Percentiles rank a stretch among this genome's conserved stretches.
Conservation (phyloP, 2,329 filamentous ascomycete genomes). For the Westerdykella ornata region DNA sequence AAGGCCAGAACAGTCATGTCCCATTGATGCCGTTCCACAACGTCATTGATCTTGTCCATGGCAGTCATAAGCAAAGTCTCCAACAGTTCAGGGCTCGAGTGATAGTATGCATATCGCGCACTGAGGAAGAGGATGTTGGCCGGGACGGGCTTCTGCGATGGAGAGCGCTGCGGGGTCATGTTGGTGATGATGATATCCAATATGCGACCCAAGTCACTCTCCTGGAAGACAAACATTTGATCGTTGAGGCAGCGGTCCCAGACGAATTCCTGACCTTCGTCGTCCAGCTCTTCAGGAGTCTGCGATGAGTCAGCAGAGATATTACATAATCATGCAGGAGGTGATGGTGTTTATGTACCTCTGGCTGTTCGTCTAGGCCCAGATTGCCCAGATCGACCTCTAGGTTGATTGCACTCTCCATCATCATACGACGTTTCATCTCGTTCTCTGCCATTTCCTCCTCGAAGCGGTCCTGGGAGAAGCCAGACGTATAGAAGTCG, state of each 20-base stretch:
- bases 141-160: conserved; percentile 94
- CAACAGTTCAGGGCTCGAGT: conserved; percentile 79
- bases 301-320: conserved; percentile 14
- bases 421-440: conserved; percentile 95
- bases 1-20: conserved; percentile 99
- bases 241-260: conserved; percentile 93
- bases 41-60: conserved; percentile 93
- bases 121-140: conserved; percentile 96
- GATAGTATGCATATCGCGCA: conserved; percentile 93
- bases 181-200: conserved; percentile 94
- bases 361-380: conserved; percentile 89
- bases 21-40: conserved; percentile 95
- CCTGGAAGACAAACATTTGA: conserved; percentile 99
- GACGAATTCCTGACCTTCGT: conserved; percentile 89
- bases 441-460: conserved; percentile 97
- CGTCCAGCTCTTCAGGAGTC: conserved; percentile 67
- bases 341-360: conserved; percentile 49
- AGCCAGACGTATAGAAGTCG: conserved; percentile 90
- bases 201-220: conserved; percentile 83
- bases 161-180: conserved; percentile 93
- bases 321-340: conserved; percentile 7
- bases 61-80: conserved; percentile 73
- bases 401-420: conserved; percentile 93
- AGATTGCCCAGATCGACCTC: conserved; percentile 95
- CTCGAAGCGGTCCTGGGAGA: conserved; percentile 89